Evolutionary conservation across 805 yeast species (phyloP).

Genomic region (Kodamaea hsintzibuensis): DNA sequence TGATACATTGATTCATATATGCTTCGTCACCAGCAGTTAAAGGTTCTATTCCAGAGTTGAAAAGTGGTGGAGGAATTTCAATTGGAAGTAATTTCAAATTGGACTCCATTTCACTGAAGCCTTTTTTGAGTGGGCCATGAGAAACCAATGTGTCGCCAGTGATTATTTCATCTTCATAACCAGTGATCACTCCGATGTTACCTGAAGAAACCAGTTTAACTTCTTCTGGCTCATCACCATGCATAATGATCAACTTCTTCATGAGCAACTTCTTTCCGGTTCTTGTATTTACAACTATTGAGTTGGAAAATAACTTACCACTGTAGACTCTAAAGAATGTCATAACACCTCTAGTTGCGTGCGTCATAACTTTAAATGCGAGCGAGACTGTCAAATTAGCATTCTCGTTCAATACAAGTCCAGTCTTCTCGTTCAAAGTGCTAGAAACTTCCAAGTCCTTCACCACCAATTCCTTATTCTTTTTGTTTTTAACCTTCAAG

Average conservation of each 20-base stretch:
- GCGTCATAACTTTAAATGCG: slow-evolving; percentile 90
- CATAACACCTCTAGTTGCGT: slow-evolving; percentile 79
- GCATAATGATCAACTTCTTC: slow-evolving; percentile 75
- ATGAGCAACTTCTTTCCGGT: slow-evolving; percentile 67
- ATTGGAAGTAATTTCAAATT: slow-evolving; percentile 69
- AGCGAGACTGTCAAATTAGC: slow-evolving; percentile 70
- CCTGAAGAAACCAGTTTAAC: slow-evolving; percentile 67
- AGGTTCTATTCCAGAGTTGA: slow-evolving; percentile 83
- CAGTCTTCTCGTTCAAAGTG: slow-evolving; percentile 40
- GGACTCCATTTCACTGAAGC: slow-evolving; percentile 45
- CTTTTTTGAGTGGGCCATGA: slow-evolving; percentile 49
- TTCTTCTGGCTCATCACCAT: slow-evolving; percentile 82
- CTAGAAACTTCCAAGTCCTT: slow-evolving; percentile 29
- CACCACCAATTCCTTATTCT: slow-evolving; percentile 13
- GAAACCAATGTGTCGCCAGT: slow-evolving; percentile 91
- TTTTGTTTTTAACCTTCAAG: slow-evolving; percentile 18
- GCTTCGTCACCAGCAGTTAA: slow-evolving; percentile 77
- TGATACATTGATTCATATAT: slow-evolving; percentile 68
- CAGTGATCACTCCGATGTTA: slow-evolving; percentile 87
- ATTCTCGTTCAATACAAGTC: slow-evolving; percentile 55
- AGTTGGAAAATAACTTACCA: slow-evolving; percentile 66
- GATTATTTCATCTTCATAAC: slow-evolving; percentile 62
- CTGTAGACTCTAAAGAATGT: slow-evolving; percentile 86
- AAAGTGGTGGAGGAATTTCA: slow-evolving; percentile 87
- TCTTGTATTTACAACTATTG: slow-evolving; percentile 65